Percentiles rank a stretch among this genome's conserved stretches.
Evolutionary conservation across 305 asterid species (phyloP).

Genomic region (Fraxinus ornus): DNA sequence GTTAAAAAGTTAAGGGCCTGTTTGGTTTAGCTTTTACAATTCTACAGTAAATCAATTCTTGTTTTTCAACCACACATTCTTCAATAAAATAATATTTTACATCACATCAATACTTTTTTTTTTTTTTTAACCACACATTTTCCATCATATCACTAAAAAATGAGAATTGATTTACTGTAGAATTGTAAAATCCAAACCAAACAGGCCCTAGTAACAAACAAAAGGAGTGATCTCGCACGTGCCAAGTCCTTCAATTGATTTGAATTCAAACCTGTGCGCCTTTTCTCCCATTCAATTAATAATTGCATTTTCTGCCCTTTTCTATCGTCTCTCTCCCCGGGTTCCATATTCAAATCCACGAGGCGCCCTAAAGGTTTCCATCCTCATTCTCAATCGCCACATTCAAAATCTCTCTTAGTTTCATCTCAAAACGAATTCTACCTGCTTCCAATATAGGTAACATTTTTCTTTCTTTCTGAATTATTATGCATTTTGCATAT

Average conservation of each 20-base stretch:
- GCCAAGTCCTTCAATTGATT: neutral
- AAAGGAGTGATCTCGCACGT: neutral
- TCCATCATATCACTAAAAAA: too few relatives aligned
- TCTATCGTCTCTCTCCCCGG: neutral
- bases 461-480: neutral
- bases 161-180: too few relatives aligned
- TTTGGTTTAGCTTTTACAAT: too few relatives aligned
- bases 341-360: neutral
- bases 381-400: neutral
- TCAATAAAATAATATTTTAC: too few relatives aligned
- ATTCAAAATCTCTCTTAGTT: neutral
- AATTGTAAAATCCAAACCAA: too few relatives aligned
- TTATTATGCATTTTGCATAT: neutral
- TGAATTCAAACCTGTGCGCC: slow-evolving; percentile 3
- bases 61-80: too few relatives aligned
- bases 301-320: neutral
- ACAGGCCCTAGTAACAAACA: neutral
- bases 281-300: neutral
- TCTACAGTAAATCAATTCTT: too few relatives aligned
- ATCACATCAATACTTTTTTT: too few relatives aligned
- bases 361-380: neutral
- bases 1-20: too few relatives aligned
- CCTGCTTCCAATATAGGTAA: neutral
- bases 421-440: neutral
- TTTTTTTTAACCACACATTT: too few relatives aligned